Base-by-base conservation (phyloP, 345 rosid species). In the Lagerstroemia speciosa region DNA sequence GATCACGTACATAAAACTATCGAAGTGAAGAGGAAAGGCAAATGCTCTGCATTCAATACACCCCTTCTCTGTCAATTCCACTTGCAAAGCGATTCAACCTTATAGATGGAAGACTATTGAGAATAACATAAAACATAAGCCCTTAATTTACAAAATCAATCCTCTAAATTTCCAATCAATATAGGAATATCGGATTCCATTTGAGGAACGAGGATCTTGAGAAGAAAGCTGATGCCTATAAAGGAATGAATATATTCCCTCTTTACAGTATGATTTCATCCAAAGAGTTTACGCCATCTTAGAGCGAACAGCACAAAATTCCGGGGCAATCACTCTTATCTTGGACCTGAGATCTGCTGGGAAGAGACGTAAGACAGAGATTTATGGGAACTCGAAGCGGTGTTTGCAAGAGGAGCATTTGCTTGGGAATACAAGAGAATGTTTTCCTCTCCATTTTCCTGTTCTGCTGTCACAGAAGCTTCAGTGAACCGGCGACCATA, bases 301-400 rank as follows among this genome's bases (percentile, higher is more conserved):
- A 22, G 17, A 14, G 29, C 3, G 30, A 26, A 55, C 10, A 33
- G 45, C 16, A 43, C 31, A 41, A 27, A 32, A 32, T 10, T 36
- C 53, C 8, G 26, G 8, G 46, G n/a, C n/a, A 60, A 9, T 55
- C 12, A 1, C 45, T 31, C 32, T 71, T 79, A 92, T 81, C 98
- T 87, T 9, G 97, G 98, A 6, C 98, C 98, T 3, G 97, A 93
- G 53, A 93, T 73, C 78, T 87, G 88, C 71, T 90, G 96, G 5
- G 98, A 90, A 40, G 96, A 85, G 37, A 88, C 62, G 62, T 85
- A 87, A 71, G 96, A 90, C n/a, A 73, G 67, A 24, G 73, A 70
- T 67, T 66, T 71, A 62, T 66, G 67, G 16, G 79, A 86, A 37
- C 75, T 83, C 22, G 65, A 73, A 68, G 71, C 74, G 37, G 72